Evolutionary conservation across 106 monocot species (phyloP), one percentile per base, ranked within the genome.

Genomic region (Acanthochlamys bracteata): DNA sequence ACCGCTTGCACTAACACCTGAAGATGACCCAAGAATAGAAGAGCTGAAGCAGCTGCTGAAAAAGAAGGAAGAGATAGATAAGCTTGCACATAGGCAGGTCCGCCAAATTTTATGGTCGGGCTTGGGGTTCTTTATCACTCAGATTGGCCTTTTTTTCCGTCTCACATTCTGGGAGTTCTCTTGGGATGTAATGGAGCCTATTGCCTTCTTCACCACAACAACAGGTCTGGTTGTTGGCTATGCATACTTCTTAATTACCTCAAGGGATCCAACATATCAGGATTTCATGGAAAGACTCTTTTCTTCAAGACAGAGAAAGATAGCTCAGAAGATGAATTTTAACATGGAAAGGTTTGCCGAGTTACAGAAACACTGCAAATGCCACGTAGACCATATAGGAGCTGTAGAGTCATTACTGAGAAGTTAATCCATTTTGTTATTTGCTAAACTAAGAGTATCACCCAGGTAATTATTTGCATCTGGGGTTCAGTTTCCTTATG

Each of bases 131-230:
- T 66, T 78, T 9, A 39, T 96, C 0, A 46, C 53, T 13, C 91
- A 96, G 41, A 64, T 87, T n/a, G 83, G 96, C 15, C 80, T 96
- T 55, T 96, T 96, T 75, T 91, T 90, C 39, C 75, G 96, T 17
- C 82, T 96, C 7, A 91, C 96, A 3, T 96, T 96, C 70, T 96
- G 96, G 96, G 96, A 96, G 67, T 91, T 91, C 81, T 96, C 96
- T 0, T 96, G 96, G 96, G 96, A 96, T 61, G 88, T 96, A 25
- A 96, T 96, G 96, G 96, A 96, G 41, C 96, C 96, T 0, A 73
- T 96, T 6, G 80, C 96, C 0, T 96, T 85, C 74, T 96, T 96
- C 76, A 41, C 80, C 4, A 91, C 96, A 3, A 85, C 91, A n/a
- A 54, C 83, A 11, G 88, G 96, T 17, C 73, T 89, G 1, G 17